These are phyloP conservation scores for Agaricus blazei DNA, from an alignment of 768 basidiomycete genomes.

Conservation along the genomic window DNA sequence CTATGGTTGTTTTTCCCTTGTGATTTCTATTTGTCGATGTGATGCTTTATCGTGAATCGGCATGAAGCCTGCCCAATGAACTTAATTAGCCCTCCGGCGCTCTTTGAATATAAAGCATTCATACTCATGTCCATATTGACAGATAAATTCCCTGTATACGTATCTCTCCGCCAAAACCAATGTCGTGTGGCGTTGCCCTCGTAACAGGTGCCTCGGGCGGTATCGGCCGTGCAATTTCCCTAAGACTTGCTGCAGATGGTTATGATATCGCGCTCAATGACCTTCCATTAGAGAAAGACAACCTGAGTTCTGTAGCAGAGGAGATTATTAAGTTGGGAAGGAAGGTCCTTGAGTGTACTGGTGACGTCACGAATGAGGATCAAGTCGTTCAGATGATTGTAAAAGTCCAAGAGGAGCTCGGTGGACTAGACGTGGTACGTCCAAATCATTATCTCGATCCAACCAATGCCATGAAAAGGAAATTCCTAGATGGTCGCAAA, in stretches of 20 bases:
- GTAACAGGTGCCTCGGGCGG: slow-evolving; percentile 42
- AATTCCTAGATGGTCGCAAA: slow-evolving; percentile 10
- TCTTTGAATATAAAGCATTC: too few relatives aligned
- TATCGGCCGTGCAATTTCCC: slow-evolving; percentile 43
- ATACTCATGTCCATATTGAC: too few relatives aligned
- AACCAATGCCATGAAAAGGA: not conserved
- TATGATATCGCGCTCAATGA: slow-evolving; percentile 40
- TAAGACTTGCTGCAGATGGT: slow-evolving; percentile 39
- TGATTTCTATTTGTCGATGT: too few relatives aligned
- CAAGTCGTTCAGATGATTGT: slow-evolving; percentile 17
- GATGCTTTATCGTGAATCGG: too few relatives aligned
- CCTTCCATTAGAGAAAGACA: slow-evolving; percentile 12
- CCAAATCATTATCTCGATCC: not conserved
- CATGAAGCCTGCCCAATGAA: too few relatives aligned
- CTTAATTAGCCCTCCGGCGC: too few relatives aligned
- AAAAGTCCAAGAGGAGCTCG: slow-evolving; percentile 10
- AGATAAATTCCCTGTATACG: not conserved
- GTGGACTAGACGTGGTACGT: slow-evolving; percentile 18
- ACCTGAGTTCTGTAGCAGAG: slow-evolving; percentile 7
- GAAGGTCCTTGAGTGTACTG: slow-evolving; percentile 6
- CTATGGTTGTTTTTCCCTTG: too few relatives aligned
- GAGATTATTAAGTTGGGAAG: slow-evolving; percentile 13
- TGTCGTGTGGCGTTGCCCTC: slow-evolving; percentile 26
- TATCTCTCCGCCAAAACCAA: slow-evolving; percentile 13
- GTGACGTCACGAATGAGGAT: slow-evolving; percentile 15